Percentiles rank a stretch among this genome's conserved stretches.
phyloP scores from a whole-genome alignment of 257 asterid genomes.

The Marsdenia floribunda region DNA sequence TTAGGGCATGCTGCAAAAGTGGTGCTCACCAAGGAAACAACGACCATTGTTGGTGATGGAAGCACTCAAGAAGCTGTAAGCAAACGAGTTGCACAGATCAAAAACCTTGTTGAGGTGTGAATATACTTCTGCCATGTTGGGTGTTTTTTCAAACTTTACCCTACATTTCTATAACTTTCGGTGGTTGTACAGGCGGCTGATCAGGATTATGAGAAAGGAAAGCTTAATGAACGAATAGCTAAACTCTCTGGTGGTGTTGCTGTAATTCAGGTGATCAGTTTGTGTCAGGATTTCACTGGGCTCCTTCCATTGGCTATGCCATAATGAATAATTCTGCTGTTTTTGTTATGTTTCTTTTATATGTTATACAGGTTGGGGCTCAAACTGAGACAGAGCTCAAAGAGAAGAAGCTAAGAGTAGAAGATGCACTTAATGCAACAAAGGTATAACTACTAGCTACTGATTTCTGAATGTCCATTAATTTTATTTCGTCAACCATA shows the following conservation, averaged over 20 bases:
- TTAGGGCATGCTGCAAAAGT: slow-evolving; percentile 39
- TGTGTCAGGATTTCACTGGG: slow-evolving; percentile 20
- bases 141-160: background rate
- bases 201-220: slow-evolving; percentile 32
- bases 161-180: background rate
- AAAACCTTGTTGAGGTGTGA: slow-evolving; percentile 32
- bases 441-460: slow-evolving; percentile 17
- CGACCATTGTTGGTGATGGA: slow-evolving; percentile 39
- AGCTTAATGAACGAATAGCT: slow-evolving; percentile 40
- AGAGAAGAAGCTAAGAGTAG: slow-evolving; percentile 40
- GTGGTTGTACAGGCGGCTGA: slow-evolving; percentile 28
- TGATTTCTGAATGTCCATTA: background rate
- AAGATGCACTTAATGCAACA: slow-evolving; percentile 48
- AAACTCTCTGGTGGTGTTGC: slow-evolving; percentile 55
- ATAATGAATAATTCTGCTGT: background rate
- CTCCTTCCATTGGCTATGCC: background rate
- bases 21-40: slow-evolving; percentile 36
- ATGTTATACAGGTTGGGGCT: slow-evolving; percentile 35
- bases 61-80: slow-evolving; percentile 34
- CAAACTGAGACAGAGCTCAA: slow-evolving; percentile 46
- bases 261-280: slow-evolving; percentile 34
- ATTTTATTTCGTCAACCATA: background rate
- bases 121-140: background rate
- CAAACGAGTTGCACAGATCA: slow-evolving; percentile 33
- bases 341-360: background rate